phyloP scores from a whole-genome alignment of 2,329 filamentous ascomycete genomes.

The Penicillium brasilianum region DNA sequence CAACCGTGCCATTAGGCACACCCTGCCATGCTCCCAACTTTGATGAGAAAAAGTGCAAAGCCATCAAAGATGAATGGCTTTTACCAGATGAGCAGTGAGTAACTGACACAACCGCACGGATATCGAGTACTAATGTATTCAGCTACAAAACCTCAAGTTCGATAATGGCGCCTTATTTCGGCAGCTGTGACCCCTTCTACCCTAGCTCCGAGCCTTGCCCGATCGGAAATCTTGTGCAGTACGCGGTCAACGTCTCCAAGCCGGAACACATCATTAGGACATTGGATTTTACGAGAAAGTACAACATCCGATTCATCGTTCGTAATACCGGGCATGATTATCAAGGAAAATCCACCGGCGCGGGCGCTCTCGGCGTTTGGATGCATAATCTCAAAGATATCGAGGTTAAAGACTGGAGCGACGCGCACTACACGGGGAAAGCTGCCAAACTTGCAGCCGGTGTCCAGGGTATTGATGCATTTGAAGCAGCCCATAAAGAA shows the following conservation, averaged over 20 bases:
- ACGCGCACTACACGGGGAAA: conserved; percentile 52
- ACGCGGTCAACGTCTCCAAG: conserved; percentile 41
- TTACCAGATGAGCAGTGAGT: conserved; percentile 51
- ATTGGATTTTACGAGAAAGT: conserved; percentile 47
- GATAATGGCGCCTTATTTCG: conserved; percentile 45
- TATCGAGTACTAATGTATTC: background rate
- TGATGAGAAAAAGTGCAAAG: conserved; percentile 50
- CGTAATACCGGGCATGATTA: conserved; percentile 48
- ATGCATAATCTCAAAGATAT: conserved; percentile 37
- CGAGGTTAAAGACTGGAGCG: conserved; percentile 37
- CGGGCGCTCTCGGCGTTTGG: conserved; percentile 49
- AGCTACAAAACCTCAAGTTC: conserved; percentile 63
- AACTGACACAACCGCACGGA: rapidly evolving
- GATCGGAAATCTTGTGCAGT: conserved; percentile 35
- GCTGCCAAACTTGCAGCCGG: conserved; percentile 60
- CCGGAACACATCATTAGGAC: conserved; percentile 30
- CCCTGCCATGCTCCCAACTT: conserved; percentile 45
- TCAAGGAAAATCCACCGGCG: conserved; percentile 63
- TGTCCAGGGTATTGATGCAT: conserved; percentile 56
- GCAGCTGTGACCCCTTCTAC: conserved; percentile 50
- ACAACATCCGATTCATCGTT: conserved; percentile 57
- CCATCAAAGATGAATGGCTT: conserved; percentile 51
- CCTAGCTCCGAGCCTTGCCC: conserved; percentile 33
- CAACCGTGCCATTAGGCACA: conserved; percentile 16
- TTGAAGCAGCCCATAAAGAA: conserved; percentile 50